phyloP scores from a whole-genome alignment of 2,329 filamentous ascomycete species.

The Cladophialophora bantiana region DNA sequence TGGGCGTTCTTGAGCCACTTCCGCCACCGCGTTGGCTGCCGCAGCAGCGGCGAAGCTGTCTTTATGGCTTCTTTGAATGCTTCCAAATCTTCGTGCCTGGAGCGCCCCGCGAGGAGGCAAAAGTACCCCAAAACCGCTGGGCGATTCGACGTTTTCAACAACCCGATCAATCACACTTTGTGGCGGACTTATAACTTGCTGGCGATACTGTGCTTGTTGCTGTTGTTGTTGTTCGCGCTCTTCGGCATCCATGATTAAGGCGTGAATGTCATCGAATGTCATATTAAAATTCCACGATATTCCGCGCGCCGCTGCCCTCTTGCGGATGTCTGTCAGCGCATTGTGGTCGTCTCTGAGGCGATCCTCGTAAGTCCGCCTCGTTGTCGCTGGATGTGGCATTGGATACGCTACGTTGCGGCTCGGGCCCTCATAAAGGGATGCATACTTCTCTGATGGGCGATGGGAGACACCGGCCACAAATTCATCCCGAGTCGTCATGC shows the following conservation, averaged over 20 bases:
- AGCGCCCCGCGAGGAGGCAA: conserved; percentile 12
- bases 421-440: not conserved
- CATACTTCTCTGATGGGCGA: not conserved
- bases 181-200: conserved; percentile 8
- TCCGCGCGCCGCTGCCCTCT: conserved; percentile 21
- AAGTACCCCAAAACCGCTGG: conserved; percentile 26
- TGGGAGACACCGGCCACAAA: not conserved
- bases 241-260: conserved; percentile 25
- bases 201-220: conserved; percentile 5
- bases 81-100: not conserved
- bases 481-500: not conserved
- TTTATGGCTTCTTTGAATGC: not conserved
- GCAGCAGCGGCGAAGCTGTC: not conserved
- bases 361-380: conserved; percentile 30
- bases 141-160: conserved; percentile 1
- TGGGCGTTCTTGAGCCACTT: not conserved
- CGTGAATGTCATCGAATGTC: conserved; percentile 33
- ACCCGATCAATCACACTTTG: conserved; percentile 1
- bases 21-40: not conserved
- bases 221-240: conserved; percentile 16
- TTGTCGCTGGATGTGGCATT: not conserved
- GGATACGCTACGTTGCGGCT: not conserved
- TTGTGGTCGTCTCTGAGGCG: conserved; percentile 30
- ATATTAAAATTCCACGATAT: conserved; percentile 35
- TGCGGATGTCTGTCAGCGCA: conserved; percentile 28